phyloP scores from a whole-genome alignment of 140 eudicot species.

The Cichorium intybus region DNA sequence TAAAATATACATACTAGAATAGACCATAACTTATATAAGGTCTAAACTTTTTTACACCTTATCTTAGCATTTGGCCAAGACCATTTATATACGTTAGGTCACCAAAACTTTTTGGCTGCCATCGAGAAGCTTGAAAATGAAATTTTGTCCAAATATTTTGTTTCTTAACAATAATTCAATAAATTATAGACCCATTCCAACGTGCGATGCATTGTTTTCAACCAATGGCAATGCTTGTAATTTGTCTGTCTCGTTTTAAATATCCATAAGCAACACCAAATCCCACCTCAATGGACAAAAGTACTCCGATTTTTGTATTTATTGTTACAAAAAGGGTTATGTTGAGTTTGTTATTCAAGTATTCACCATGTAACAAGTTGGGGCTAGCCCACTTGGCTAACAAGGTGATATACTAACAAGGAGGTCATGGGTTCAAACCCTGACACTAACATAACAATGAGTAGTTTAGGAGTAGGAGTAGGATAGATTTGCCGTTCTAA shows the following conservation, averaged over 20 bases:
- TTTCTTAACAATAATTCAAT: background rate
- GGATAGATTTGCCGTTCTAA: too few species aligned
- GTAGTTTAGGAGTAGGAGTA: too few species aligned
- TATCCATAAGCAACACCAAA: background rate
- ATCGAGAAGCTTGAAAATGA: slow-evolving; percentile 5
- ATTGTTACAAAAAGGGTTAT: too few species aligned
- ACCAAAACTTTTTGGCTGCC: slow-evolving; percentile 2
- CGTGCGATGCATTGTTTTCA: background rate
- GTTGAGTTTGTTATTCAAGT: too few species aligned
- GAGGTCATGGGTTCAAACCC: too few species aligned
- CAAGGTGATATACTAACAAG: too few species aligned
- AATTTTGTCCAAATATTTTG: slow-evolving; percentile 3
- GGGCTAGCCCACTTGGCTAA: too few species aligned
- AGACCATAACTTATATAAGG: background rate
- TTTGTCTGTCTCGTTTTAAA: background rate
- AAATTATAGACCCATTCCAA: background rate
- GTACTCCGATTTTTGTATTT: too few species aligned
- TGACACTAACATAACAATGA: too few species aligned
- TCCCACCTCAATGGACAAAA: background rate
- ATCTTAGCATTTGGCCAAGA: background rate
- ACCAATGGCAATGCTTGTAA: slow-evolving; percentile 8
- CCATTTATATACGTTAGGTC: background rate
- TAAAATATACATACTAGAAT: background rate
- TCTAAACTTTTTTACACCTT: background rate
- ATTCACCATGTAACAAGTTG: too few species aligned